Evolutionary conservation across 139 green algal genomes (phyloP), one percentile per base, ranked within the genome.

Genomic region (Chlorella sp.): DNA sequence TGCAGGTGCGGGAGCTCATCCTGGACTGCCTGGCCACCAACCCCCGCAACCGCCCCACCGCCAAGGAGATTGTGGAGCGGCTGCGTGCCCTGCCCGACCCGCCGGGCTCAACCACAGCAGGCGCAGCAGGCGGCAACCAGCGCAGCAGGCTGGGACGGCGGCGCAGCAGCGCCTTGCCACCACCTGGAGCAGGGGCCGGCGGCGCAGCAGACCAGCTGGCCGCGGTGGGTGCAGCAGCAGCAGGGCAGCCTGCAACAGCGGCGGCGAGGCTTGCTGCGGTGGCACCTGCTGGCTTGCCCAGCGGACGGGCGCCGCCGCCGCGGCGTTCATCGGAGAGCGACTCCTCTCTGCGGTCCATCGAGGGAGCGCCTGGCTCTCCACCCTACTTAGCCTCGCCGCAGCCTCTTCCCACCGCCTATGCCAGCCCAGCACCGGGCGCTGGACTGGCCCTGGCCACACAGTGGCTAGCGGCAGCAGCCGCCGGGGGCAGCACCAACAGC

Each of bases 1-100:
- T 71, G 64, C 64, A 39, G 25, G 28, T 41, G 64, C 64, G 64
- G 30, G 12, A 82, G 7, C 56, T 90, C 5, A 85, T 87, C 64
- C 51, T 68, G 4, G 28, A 20, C 15, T 90, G 87, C 73, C 80
- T 86, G 83, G 47, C 39, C 5, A 41, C 67, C 26, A 68, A 83
- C 32, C 87, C 87, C 15, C 44, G 70, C 28, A 62, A 81, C 32
- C 83, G 87, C 16, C 87, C 87, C 51, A 74, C 76, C 17, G 86
- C 86, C 5, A 56, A 41, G 30, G 67, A 90, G 13, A 44, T 90
- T 0, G 84, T 88, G 39, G 80, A 89, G 12, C 51, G 84, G 5
- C 57, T 89, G 55, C 62, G 70, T 0, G 56, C 56, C 39, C 63
- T 81, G 56, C 39, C 55, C 12, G 34, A 34, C 21, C 83, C 89